Conservation (phyloP, 495 filamentous ascomycete genomes). For the Aspergillus carlsbadensis region DNA sequence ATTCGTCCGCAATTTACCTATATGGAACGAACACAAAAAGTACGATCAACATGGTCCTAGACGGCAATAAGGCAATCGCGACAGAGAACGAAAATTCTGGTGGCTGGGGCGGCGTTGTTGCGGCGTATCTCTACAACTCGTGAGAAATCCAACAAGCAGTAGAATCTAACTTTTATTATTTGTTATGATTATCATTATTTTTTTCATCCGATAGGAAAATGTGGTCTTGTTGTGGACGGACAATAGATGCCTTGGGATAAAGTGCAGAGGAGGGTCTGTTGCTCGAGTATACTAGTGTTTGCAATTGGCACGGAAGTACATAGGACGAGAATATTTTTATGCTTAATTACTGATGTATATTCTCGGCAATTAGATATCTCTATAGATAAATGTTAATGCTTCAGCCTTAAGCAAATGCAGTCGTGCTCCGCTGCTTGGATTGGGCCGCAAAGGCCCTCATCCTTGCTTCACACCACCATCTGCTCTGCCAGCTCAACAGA, state of each 20-base stretch:
- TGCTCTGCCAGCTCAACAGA: conserved; percentile 2
- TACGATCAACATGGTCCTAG: conserved; percentile 41
- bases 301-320: no score
- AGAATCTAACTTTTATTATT: background rate
- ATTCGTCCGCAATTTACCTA: conserved; percentile 33
- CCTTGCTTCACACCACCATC: background rate
- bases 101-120: conserved; percentile 59
- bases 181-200: background rate
- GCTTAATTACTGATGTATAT: background rate
- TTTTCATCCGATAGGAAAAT: background rate
- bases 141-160: conserved; percentile 10
- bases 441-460: conserved; percentile 11
- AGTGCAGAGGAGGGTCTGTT: no score
- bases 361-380: background rate
- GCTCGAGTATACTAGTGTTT: no score
- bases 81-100: conserved; percentile 48
- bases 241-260: no score
- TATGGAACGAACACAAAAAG: conserved; percentile 45
- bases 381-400: no score
- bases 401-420: no score
- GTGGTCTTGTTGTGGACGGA: background rate
- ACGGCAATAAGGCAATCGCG: conserved; percentile 28
- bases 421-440: background rate
- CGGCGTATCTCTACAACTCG: conserved; percentile 35
- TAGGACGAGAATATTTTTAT: background rate